These are phyloP conservation scores for Fusarium xyrophilum DNA, from an alignment of 2,329 filamentous ascomycete genomes.

Conservation along the genomic window DNA sequence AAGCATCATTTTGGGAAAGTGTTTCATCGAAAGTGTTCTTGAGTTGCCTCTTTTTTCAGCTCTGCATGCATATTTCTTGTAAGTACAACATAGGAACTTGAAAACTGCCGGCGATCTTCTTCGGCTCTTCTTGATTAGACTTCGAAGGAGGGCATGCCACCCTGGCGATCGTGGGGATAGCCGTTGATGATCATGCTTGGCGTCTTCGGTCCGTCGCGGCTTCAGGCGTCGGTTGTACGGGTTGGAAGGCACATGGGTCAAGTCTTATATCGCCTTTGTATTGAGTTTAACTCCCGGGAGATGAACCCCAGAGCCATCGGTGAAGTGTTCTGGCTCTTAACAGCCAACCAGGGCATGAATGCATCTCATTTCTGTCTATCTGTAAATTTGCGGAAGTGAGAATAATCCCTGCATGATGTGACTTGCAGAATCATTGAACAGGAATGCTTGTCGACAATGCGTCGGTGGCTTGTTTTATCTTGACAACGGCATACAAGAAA, in stretches of 20 bases:
- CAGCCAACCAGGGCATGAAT: neutral
- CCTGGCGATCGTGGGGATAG: slow-evolving; percentile 13
- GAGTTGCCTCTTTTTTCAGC: slow-evolving; percentile 18
- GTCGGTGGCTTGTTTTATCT: slow-evolving; percentile 18
- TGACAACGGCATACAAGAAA: neutral
- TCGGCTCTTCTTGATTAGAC: slow-evolving; percentile 20
- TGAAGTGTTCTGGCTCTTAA: too few relatives aligned
- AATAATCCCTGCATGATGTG: neutral
- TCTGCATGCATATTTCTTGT: neutral
- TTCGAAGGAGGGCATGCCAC: neutral
- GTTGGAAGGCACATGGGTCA: neutral
- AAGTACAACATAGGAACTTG: slow-evolving; percentile 1
- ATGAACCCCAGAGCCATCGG: neutral
- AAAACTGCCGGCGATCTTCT: slow-evolving; percentile 13
- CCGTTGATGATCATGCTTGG: slow-evolving; percentile 12
- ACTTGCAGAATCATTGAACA: neutral
- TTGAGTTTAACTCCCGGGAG: neutral
- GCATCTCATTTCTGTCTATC: neutral
- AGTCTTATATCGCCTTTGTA: neutral
- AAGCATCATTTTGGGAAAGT: neutral
- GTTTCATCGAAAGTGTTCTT: neutral
- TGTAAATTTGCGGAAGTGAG: neutral
- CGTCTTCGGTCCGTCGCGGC: neutral
- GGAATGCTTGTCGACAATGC: neutral
- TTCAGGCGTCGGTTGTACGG: neutral